Evolutionary conservation across 2,329 filamentous ascomycete species (phyloP), one percentile per base, ranked within the genome.

Genomic region (Didymella keratinophila): DNA sequence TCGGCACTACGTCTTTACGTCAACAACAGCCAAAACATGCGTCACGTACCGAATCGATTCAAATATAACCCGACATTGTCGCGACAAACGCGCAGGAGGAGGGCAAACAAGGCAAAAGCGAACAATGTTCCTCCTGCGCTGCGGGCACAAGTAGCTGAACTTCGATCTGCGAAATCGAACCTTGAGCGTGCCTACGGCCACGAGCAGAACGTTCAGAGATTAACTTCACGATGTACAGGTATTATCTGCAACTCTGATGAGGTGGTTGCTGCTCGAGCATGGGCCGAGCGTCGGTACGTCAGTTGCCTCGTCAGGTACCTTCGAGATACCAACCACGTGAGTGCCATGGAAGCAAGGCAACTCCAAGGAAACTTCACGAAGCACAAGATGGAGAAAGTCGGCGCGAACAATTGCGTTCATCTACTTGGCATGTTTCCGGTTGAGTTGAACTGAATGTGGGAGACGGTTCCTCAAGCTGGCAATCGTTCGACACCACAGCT

Each of bases 231-330:
- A 47, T 43, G 27, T 9, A 48, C 28, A 4, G 43, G 48, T 6
- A 4, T 52, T 3, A 46, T 32, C 16, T 18, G 51, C 12, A 28
- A 28, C 5, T 14, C 34, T 1, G 10, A 20, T 5, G 5, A 42
- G 11, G 6, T 42, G 4, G 32, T 16, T 25, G 36, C 41, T 4
- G 59, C 56, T 36, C 60, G 62, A 28, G 62, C 52, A 12, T 41
- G 41, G 10, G 52, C 52, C 9, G 67, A 70, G 47, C 55, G 64
- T 12, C 58, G 62, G 1, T 70, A 67, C 21, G 63, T 67, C n/a
- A 63, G 62, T 25, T 62, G 58, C 10, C 57, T 70, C 14, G 54
- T 65, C 23, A 56, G 63, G 3, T 70, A 69, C 39, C 51, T 61
- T 21, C 59, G 63, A 16, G 50, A 56, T 16, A 37, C 54, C 12